Conservation (phyloP, 2,329 filamentous ascomycete species). For the Hypocreales sp. region DNA sequence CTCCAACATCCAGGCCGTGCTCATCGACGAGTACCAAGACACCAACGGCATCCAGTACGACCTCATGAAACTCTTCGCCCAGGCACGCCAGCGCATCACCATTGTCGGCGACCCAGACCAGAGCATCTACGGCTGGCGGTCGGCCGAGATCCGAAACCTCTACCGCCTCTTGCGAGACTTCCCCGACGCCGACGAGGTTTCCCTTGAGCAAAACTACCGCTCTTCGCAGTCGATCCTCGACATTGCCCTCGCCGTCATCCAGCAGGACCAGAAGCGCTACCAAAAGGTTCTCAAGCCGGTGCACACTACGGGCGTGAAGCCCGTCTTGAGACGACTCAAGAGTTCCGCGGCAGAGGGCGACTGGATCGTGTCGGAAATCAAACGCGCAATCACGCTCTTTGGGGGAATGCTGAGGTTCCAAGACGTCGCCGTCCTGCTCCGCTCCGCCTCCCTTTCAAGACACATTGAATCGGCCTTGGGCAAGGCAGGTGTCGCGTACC, state of each 20-base stretch:
- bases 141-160: slow-evolving; percentile 82
- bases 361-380: slow-evolving; percentile 81
- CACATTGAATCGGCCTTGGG: slow-evolving; percentile 75
- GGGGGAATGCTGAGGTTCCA: slow-evolving; percentile 57
- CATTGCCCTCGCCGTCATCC: slow-evolving; percentile 70
- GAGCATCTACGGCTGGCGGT: slow-evolving; percentile 93
- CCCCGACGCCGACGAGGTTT: slow-evolving; percentile 63
- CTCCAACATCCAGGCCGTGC: slow-evolving; percentile 73
- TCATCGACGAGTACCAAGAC: slow-evolving; percentile 97
- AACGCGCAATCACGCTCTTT: slow-evolving; percentile 52
- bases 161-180: slow-evolving; percentile 63
- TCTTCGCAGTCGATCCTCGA: slow-evolving; percentile 75
- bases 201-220: slow-evolving; percentile 87
- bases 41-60: slow-evolving; percentile 93
- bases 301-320: slow-evolving; percentile 63
- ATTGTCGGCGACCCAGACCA: slow-evolving; percentile 95
- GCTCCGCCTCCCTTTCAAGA: slow-evolving; percentile 68
- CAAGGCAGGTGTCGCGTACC: slow-evolving; percentile 70
- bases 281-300: slow-evolving; percentile 67
- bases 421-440: slow-evolving; percentile 77
- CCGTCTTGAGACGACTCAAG: slow-evolving; percentile 63
- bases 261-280: slow-evolving; percentile 72
- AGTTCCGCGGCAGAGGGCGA: slow-evolving; percentile 59
- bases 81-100: slow-evolving; percentile 60
- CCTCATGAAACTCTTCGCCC: slow-evolving; percentile 76